phyloP scores from a whole-genome alignment of 2,329 filamentous ascomycete genomes.

The Plenodomus biglobosus region DNA sequence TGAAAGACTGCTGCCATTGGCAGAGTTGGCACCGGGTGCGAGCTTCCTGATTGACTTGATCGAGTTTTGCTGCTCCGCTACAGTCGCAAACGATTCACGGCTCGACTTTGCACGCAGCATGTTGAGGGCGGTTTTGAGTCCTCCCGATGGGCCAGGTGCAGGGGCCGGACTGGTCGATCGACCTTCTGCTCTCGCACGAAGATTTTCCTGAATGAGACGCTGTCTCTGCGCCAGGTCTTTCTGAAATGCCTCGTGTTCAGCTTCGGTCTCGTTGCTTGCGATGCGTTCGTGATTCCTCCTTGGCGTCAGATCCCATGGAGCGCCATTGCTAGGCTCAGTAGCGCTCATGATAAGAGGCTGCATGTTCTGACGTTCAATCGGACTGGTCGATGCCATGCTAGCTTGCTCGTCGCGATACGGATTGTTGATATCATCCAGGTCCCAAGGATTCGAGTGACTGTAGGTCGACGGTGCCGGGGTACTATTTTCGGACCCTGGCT shows the following conservation, averaged over 20 bases:
- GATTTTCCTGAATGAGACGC: conserved; percentile 69
- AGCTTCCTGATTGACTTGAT: conserved; percentile 64
- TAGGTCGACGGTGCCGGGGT: conserved; percentile 52
- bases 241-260: conserved; percentile 70
- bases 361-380: conserved; percentile 29
- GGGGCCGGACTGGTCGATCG: conserved; percentile 45
- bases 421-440: conserved; percentile 54
- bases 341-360: conserved; percentile 12
- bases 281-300: conserved; percentile 51
- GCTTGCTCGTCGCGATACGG: conserved; percentile 41
- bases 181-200: conserved; percentile 66
- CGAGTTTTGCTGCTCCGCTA: conserved; percentile 46
- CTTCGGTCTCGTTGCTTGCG: conserved; percentile 54
- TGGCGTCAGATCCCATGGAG: conserved; percentile 54
- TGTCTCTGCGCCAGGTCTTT: conserved; percentile 71
- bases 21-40: conserved; percentile 53
- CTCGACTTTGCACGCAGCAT: conserved; percentile 69
- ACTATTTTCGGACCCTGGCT: conserved; percentile 38
- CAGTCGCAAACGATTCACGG: conserved; percentile 62
- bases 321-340: conserved; percentile 13
- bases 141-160: conserved; percentile 37
- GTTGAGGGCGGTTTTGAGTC: conserved; percentile 60
- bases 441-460: conserved; percentile 58
- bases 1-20: conserved; percentile 43
- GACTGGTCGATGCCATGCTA: conserved; percentile 41